These are phyloP conservation scores for Phytophthora meadii DNA, from an alignment of 352 stramenopile genomes.

Conservation along the genomic window DNA sequence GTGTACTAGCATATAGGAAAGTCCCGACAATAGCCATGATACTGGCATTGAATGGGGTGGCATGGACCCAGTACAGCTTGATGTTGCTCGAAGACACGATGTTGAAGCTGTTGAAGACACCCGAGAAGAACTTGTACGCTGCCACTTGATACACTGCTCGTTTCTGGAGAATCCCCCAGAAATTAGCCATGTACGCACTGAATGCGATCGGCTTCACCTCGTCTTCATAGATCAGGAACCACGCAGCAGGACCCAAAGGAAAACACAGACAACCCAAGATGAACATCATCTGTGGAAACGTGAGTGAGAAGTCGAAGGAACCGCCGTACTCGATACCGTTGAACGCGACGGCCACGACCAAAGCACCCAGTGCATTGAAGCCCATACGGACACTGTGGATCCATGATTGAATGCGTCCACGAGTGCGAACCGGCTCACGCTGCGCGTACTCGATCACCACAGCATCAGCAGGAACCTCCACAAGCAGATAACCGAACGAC, in stretches of 20 bases:
- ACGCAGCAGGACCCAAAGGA: slow-evolving; percentile 33
- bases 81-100: slow-evolving; percentile 56
- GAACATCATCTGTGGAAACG: slow-evolving; percentile 62
- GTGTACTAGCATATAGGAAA: slow-evolving; percentile 47
- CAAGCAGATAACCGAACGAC: slow-evolving; percentile 60
- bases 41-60: slow-evolving; percentile 57
- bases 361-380: slow-evolving; percentile 47
- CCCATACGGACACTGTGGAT: slow-evolving; percentile 56
- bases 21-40: slow-evolving; percentile 56
- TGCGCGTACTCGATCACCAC: slow-evolving; percentile 67
- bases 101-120: slow-evolving; percentile 68
- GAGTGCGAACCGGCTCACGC: slow-evolving; percentile 52
- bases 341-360: slow-evolving; percentile 52
- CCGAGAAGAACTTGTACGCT: slow-evolving; percentile 67
- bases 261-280: slow-evolving; percentile 41
- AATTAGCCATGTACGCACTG: slow-evolving; percentile 36
- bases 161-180: slow-evolving; percentile 63
- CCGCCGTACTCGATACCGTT: slow-evolving; percentile 62
- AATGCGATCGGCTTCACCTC: slow-evolving; percentile 32
- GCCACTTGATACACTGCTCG: slow-evolving; percentile 62
- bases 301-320: slow-evolving; percentile 56
- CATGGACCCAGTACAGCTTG: slow-evolving; percentile 60
- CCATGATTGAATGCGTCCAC: slow-evolving; percentile 55
- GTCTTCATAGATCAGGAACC: slow-evolving; percentile 36
- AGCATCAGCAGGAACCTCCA: slow-evolving; percentile 59